Base-by-base conservation (phyloP, 257 asterid genomes). In the Gynochthodes officinalis region DNA sequence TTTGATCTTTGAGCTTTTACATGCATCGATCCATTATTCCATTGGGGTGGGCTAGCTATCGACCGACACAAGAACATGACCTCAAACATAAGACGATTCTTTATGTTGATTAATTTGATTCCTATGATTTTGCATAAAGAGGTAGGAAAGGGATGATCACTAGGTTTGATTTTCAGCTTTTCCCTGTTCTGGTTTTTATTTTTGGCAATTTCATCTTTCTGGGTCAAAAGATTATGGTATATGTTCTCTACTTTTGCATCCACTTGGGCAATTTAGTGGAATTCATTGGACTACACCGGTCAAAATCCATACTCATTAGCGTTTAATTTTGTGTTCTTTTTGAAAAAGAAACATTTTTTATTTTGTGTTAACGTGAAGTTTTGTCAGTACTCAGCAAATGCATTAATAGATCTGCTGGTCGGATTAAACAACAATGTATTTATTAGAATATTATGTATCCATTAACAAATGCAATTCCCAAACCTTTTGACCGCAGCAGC, bases 81-180 rank as follows among this genome's bases (percentile, higher is more conserved):
- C 49, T 37, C 48, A 40, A 18, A n/a, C 35, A 35, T 23, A 39
- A 61, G n/a, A 18, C 53, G 33, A 39, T 21, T 5, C 11, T 39
- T 32, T 30, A 19, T 63, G 18, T 46, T n/a, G 67, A 40, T 55
- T 72, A 67, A 15, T 59, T 73, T 61, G 54, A 50, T 52, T 57
- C 52, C 73, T 53, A 42, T 77, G 69, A 58, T 58, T 72, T n/a
- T n/a, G n/a, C n/a, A n/a, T 73, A 30, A 67, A 50, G 12, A 37
- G 69, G 46, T 13, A 53, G 40, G 49, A 32, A 32, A 69, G 67
- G 32, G 48, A 75, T 79, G 42, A 79, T 79, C 58, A 48, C 58
- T 69, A 39, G 52, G 32, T 40, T 30, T 64, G n/a, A n/a, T n/a
- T n/a, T n/a, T n/a, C n/a, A n/a, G n/a, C 49, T 25, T 55, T 48